Evolutionary conservation across 768 basidiomycete species (phyloP), one percentile per base, ranked within the genome.

Genomic region (Cantharellus anzutake): DNA sequence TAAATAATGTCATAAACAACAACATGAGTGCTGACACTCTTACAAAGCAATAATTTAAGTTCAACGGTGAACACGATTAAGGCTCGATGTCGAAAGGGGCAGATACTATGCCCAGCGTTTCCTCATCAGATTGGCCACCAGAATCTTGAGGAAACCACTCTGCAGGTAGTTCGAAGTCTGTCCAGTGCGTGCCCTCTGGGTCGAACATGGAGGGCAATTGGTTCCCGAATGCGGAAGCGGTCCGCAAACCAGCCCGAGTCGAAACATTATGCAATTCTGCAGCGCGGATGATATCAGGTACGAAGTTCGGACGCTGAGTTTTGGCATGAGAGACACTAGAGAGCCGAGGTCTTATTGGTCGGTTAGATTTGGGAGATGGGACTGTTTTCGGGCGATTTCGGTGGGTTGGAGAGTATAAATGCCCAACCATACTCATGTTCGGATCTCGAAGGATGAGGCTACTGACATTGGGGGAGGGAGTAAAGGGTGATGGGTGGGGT

Each of bases 131-230:
- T 11, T 48, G 11, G 44, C 29, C 29, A 11, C 44, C 44, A 11
- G 11, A 11, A 35, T 11, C 7, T 55, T 11, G 14, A 11, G 11
- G 11, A 55, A 55, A 14, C 52, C 11, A 14, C 52, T 63, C 5
- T 75, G 83, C 63, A 73, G 84, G 83, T 42, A 81, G 68, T 63
- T 76, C 73, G 64, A 77, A 85, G 50, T 83, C 81, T 62, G 69
- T 72, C 20, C 20, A 29, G 1, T 29, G 20, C 20, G 20, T 29
- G 39, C 70, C 61, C 58, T 76, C 73, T 61, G 75, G 74, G 42
- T 80, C 61, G 41, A 73, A 75, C 14, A 55, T 55, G 1, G 66
- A 64, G 3, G 78, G 78, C n/a, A 83, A 71, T 62, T 78, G 75
- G 50, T 73, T 71, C 0, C 84, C 83, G 65, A 84, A 86, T 4